Percentiles rank a stretch among this genome's conserved stretches.
These are phyloP conservation scores for Solanum acaule DNA, from an alignment of 257 asterid species.

Conservation along the genomic window DNA sequence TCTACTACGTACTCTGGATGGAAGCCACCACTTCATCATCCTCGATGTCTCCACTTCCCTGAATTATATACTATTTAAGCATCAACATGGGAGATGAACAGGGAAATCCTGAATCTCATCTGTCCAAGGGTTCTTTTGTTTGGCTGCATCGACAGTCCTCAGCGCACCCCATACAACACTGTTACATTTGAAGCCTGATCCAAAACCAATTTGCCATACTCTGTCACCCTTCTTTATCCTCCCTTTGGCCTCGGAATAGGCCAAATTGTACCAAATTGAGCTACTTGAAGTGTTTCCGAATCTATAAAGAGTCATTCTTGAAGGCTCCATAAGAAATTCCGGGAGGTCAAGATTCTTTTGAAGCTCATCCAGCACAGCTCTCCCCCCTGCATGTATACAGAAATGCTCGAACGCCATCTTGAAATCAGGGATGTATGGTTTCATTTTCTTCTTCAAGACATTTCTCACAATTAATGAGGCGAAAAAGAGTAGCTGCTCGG, in stretches of 20 bases:
- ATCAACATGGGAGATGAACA: neutral
- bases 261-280: constrained; percentile 19
- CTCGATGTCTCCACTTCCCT: no score
- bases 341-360: constrained; percentile 8
- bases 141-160: neutral
- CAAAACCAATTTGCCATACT: constrained; percentile 17
- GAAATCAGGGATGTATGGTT: constrained; percentile 8
- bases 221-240: constrained; percentile 17
- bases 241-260: constrained; percentile 16
- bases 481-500: neutral
- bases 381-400: neutral
- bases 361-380: constrained; percentile 6
- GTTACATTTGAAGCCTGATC: constrained; percentile 25
- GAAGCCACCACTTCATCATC: no score
- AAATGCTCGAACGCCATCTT: constrained; percentile 6
- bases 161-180: constrained; percentile 10
- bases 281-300: constrained; percentile 22
- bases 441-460: constrained; percentile 1
- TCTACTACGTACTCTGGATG: no score
- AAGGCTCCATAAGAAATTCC: constrained; percentile 13
- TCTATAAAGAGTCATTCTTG: constrained; percentile 2
- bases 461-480: neutral
- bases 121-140: neutral
- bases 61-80: neutral
- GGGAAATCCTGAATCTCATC: neutral